Evolutionary conservation across 306 rosid species (phyloP).

Genomic region (Cotoneaster glaucophyllus): DNA sequence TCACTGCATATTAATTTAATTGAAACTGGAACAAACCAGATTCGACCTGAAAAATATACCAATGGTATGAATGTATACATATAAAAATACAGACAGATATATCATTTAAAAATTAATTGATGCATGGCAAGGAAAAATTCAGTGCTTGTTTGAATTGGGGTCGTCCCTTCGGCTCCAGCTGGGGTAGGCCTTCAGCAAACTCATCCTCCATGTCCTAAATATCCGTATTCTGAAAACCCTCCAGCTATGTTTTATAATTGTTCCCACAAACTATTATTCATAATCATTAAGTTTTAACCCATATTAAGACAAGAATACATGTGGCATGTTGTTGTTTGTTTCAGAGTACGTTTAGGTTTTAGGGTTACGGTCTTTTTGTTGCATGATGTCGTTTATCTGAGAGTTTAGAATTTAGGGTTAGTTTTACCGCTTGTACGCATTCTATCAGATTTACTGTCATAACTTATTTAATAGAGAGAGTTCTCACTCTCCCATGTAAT

Average conservation of each 20-base stretch:
- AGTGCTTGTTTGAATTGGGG: neutral
- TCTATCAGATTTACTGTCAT: neutral
- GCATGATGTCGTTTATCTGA: neutral
- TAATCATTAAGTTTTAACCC: neutral
- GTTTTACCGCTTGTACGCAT: neutral
- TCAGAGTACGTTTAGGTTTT: neutral
- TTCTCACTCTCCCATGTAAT: neutral
- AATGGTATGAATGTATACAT: neutral
- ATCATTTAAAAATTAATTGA: neutral
- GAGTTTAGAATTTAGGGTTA: neutral
- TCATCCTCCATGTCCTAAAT: no score
- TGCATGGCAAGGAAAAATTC: neutral
- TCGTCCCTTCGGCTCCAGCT: neutral
- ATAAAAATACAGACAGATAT: neutral
- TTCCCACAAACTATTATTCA: no score
- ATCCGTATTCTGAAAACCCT: neutral
- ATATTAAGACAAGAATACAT: no score
- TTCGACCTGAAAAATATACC: neutral
- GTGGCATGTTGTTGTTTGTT: neutral
- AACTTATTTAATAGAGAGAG: no score
- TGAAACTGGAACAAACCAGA: neutral
- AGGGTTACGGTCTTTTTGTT: neutral
- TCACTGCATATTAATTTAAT: neutral
- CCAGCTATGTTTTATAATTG: neutral
- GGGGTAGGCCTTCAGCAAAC: neutral